Evolutionary conservation across 345 rosid species (phyloP).

Genomic region (Xanthoceras sorbifolium): DNA sequence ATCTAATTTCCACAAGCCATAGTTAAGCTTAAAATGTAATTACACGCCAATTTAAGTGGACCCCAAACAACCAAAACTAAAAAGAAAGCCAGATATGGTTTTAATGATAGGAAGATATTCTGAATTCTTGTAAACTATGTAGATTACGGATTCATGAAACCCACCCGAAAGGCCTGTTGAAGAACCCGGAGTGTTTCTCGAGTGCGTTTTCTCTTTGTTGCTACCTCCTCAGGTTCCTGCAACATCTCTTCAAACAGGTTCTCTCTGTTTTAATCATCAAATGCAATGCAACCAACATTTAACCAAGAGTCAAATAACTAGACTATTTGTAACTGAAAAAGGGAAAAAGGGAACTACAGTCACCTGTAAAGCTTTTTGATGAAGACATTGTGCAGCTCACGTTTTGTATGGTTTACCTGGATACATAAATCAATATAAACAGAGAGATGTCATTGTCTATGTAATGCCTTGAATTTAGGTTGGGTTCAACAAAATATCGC

Average conservation of each 20-base stretch:
- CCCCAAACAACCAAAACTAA: not conserved
- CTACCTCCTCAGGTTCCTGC: slow-evolving; percentile 95
- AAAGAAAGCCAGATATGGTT: not conserved
- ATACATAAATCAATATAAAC: slow-evolving; percentile 21
- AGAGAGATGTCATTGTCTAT: not conserved
- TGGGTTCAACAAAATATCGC: not conserved
- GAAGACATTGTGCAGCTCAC: slow-evolving; percentile 93
- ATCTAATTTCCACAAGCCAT: not conserved
- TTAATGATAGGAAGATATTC: not conserved
- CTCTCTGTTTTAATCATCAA: slow-evolving; percentile 58
- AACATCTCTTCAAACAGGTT: slow-evolving; percentile 97
- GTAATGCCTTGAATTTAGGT: not conserved
- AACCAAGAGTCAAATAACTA: not conserved
- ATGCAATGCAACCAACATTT: slow-evolving; percentile 5
- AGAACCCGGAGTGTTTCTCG: slow-evolving; percentile 84
- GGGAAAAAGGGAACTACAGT: not conserved
- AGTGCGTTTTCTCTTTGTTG: slow-evolving; percentile 78
- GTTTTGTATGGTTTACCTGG: slow-evolving; percentile 95
- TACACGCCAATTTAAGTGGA: not conserved
- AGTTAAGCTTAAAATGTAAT: not conserved
- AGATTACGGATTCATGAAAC: slow-evolving; percentile 24
- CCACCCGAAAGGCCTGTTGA: slow-evolving; percentile 90
- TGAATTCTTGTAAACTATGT: not conserved
- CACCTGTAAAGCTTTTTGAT: slow-evolving; percentile 97
- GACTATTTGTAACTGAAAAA: not conserved